These are phyloP conservation scores for Suillus clintonianus DNA, from an alignment of 768 basidiomycete genomes.

Conservation along the genomic window DNA sequence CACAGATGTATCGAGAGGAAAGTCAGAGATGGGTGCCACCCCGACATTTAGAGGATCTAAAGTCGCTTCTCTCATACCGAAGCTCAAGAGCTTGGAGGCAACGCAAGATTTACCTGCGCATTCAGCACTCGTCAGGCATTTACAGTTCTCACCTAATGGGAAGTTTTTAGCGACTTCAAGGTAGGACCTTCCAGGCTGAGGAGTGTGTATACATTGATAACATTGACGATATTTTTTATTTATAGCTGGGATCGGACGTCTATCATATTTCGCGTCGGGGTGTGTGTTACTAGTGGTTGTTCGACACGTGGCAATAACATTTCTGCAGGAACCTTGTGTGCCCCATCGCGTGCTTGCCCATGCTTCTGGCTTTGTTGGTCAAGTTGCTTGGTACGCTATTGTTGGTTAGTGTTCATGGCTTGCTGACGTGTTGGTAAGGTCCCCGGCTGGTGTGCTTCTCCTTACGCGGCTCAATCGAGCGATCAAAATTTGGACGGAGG, in stretches of 20 bases:
- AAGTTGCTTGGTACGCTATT: slow-evolving; percentile 65
- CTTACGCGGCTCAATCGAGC: slow-evolving; percentile 66
- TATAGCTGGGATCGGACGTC: slow-evolving; percentile 72
- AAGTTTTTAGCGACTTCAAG: slow-evolving; percentile 74
- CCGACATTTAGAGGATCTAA: slow-evolving; percentile 49
- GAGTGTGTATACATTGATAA: not conserved
- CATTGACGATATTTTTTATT: not conserved
- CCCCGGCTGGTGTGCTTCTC: slow-evolving; percentile 60
- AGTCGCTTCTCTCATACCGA: slow-evolving; percentile 56
- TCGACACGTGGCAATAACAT: not conserved
- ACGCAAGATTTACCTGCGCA: slow-evolving; percentile 68
- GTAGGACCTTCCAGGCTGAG: slow-evolving; percentile 30
- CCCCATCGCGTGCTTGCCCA: slow-evolving; percentile 67
- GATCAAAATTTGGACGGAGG: slow-evolving; percentile 75
- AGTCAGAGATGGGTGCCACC: slow-evolving; percentile 4
- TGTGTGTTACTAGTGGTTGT: slow-evolving; percentile 30
- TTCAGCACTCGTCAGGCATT: slow-evolving; percentile 64
- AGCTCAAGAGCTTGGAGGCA: slow-evolving; percentile 51
- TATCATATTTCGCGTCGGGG: slow-evolving; percentile 65
- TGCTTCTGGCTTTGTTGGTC: slow-evolving; percentile 70
- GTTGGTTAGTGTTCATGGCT: not conserved
- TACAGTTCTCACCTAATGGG: slow-evolving; percentile 79
- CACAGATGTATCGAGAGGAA: slow-evolving; percentile 2
- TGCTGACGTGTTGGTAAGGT: slow-evolving; percentile 41
- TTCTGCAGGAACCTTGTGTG: slow-evolving; percentile 54